Evolutionary conservation across 2,329 filamentous ascomycete genomes (phyloP), one percentile per base, ranked within the genome.

Genomic region (Aspergillus ochraceoroseus): DNA sequence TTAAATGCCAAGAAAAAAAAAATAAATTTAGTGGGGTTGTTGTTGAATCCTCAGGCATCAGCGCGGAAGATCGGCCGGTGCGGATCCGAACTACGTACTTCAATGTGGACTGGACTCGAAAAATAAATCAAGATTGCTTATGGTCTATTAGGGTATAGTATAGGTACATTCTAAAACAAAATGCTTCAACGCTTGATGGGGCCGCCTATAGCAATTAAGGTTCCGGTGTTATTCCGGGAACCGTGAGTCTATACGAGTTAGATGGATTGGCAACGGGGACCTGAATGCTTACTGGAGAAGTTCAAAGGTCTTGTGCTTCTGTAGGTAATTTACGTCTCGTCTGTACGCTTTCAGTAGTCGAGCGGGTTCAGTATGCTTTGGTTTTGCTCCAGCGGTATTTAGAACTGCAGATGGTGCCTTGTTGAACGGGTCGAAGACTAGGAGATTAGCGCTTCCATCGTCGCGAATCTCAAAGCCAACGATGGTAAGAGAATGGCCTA

Each of bases 401-500:
- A 70, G 73, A 54, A 94, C 75, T 12, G 72, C 73, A 2, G 72
- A 70, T 1, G 82, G 77, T 31, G 88, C 83, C 39, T 76, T 80
- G 61, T 86, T 87, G 67, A 85, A 84, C 1, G 90, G 88, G 59
- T 96, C 89, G 59, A 95, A 94, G 8, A 95, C 85, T 0, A 96
- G 70, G 12, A 96, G 69, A 51, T 85, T 84, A 36, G 73, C 68
- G 12, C 71, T 69, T 17, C 85, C 84, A 44, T 83, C 74, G 22
- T 66, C 70, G 18, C 74, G 76, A 49, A 76, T 78, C 63, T 95
- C 88, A 17, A 94, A 73, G 0, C 90, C 90, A 39, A 96, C 73
- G 36, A 96, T 87, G 0, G 87, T 94, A 70, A 95, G 73, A 1
- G 89, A 95, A 62, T 96, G 90, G 2, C 88, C 87, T 75, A 17